A percentile compares a stretch with the other conserved stretches of the same genome.
These are phyloP conservation scores for Xylaria sp. DNA, from an alignment of 2,329 filamentous ascomycete species.

Conservation along the genomic window DNA sequence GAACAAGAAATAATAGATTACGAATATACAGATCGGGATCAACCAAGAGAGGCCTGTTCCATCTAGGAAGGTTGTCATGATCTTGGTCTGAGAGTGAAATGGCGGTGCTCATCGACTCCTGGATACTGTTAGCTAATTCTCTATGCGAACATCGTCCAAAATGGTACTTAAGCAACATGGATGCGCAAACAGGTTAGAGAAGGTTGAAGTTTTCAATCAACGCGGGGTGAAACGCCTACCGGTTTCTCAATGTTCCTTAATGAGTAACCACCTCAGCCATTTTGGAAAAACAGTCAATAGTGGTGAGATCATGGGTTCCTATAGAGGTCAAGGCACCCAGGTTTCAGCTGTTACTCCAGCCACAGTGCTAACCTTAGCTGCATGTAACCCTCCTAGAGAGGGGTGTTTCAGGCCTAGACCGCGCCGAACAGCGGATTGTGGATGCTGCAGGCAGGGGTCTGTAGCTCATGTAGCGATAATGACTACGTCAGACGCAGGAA, in stretches of 20 bases:
- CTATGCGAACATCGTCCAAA: background rate
- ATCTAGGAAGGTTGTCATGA: constrained; percentile 41
- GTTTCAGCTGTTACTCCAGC: constrained; percentile 29
- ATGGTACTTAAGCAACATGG: background rate
- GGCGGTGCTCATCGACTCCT: background rate
- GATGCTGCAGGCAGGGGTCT: constrained; percentile 13
- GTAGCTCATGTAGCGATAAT: constrained; percentile 7
- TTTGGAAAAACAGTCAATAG: background rate
- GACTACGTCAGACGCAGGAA: constrained; percentile 10
- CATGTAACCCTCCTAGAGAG: background rate
- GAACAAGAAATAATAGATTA: constrained; percentile 44
- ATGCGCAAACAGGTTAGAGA: too few relatives aligned
- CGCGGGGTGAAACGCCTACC: background rate
- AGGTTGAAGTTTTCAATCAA: background rate
- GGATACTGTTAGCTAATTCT: background rate
- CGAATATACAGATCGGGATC: constrained; percentile 35
- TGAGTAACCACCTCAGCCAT: background rate
- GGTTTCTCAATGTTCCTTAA: background rate
- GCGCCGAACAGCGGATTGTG: constrained; percentile 7
- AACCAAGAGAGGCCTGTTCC: constrained; percentile 39
- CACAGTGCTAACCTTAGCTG: constrained; percentile 8
- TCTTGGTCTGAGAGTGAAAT: background rate
- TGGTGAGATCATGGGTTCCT: constrained; percentile 26
- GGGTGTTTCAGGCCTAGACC: constrained; percentile 9
- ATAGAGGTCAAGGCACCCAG: background rate